phyloP scores from a whole-genome alignment of 2,329 filamentous ascomycete species.

The Fusarium torreyae region DNA sequence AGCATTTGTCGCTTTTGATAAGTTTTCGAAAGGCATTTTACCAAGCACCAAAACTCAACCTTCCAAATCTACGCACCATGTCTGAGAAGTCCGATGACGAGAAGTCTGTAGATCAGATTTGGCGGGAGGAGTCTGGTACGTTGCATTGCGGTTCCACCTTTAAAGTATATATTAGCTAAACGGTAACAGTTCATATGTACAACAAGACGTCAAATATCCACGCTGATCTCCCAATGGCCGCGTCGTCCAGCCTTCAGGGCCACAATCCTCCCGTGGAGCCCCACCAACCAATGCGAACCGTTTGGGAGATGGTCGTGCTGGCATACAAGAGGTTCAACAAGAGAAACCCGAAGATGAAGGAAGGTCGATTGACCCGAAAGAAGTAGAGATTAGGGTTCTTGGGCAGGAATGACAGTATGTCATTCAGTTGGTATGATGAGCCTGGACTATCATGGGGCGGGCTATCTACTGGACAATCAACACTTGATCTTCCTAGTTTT shows the following conservation, averaged over 20 bases:
- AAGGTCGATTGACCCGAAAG: background rate
- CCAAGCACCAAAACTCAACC: background rate
- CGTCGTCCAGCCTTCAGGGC: background rate
- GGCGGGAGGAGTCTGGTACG: background rate
- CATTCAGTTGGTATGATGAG: too few species aligned
- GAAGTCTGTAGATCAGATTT: background rate
- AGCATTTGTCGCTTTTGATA: background rate
- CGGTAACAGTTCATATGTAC: background rate
- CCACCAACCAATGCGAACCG: background rate
- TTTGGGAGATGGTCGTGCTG: background rate
- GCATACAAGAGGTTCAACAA: background rate
- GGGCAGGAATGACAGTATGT: too few species aligned
- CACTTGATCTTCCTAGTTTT: too few species aligned
- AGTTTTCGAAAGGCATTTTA: background rate
- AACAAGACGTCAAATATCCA: background rate
- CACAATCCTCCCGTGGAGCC: background rate
- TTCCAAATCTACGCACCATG: background rate
- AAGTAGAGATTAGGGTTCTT: background rate
- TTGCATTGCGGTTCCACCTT: background rate
- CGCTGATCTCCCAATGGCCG: background rate
- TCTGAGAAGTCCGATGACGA: background rate
- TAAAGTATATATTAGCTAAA: background rate
- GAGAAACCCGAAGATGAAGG: slow-evolving; percentile 3
- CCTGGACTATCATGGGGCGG: too few species aligned
- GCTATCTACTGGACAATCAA: too few species aligned